Conservation (phyloP, 495 filamentous ascomycete genomes). For the Podospora pseudoanserina region DNA sequence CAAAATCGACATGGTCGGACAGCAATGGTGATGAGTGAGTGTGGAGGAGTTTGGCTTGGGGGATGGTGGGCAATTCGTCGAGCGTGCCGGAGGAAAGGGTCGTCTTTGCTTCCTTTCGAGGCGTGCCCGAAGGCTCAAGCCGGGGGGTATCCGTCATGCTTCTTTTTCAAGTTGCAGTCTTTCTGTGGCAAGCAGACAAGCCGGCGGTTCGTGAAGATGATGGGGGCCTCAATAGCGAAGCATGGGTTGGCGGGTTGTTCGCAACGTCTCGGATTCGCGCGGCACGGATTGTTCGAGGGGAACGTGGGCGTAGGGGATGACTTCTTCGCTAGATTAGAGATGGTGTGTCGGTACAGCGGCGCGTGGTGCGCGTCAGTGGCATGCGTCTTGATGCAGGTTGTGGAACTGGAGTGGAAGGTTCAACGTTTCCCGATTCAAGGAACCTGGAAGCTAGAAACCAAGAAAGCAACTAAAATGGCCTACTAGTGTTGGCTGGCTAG, state of each 20-base stretch:
- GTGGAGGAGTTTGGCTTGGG: constrained; percentile 24
- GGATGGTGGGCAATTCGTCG: constrained; percentile 30
- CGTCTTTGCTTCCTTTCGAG: constrained; percentile 23
- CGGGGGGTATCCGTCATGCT: constrained; percentile 28
- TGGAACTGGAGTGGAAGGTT: background rate
- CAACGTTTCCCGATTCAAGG: background rate
- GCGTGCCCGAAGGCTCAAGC: constrained; percentile 13
- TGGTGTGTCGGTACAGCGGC: background rate
- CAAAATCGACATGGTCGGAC: constrained; percentile 35
- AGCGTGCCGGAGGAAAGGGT: constrained; percentile 27
- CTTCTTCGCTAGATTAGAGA: background rate
- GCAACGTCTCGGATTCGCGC: background rate
- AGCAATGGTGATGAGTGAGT: constrained; percentile 18
- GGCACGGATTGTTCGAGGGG: background rate
- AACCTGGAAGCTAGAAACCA: background rate
- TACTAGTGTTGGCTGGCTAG: background rate
- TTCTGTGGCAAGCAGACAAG: background rate
- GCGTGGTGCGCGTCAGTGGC: constrained; percentile 6
- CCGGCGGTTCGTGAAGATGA: background rate
- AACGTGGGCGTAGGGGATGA: background rate
- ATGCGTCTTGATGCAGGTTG: background rate
- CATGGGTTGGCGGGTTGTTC: constrained; percentile 12
- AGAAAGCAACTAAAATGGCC: background rate
- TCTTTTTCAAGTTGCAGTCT: constrained; percentile 55
- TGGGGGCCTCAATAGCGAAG: constrained; percentile 19